phyloP scores from a whole-genome alignment of 306 rosid genomes.

The Dalbergia oliveri region DNA sequence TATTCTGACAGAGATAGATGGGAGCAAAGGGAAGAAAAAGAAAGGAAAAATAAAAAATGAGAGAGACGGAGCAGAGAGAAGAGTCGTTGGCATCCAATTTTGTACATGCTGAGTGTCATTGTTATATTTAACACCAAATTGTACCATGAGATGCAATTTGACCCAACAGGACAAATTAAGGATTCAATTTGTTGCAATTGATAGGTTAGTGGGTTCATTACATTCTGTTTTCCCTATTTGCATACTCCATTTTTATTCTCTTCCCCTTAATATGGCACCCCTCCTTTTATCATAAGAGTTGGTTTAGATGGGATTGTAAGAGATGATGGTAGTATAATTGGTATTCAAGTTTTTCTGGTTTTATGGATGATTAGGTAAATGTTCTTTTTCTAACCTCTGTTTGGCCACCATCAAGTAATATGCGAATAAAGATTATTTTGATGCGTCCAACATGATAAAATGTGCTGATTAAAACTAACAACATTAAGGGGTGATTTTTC shows the following conservation, averaged over 20 bases:
- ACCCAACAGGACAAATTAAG: background rate
- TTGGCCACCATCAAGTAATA: conserved; percentile 1
- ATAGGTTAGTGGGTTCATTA: background rate
- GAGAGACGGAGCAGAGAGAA: background rate
- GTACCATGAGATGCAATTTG: background rate
- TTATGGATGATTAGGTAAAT: conserved; percentile 12
- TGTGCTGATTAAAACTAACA: conserved; percentile 22
- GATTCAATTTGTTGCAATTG: background rate
- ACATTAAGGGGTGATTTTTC: background rate
- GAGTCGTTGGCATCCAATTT: conserved; percentile 11
- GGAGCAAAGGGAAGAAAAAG: background rate
- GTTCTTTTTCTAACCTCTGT: conserved; percentile 12
- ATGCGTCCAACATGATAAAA: conserved; percentile 10
- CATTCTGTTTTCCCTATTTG: background rate
- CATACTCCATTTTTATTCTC: background rate
- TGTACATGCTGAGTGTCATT: background rate
- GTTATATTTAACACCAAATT: conserved; percentile 1
- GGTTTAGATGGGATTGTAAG: conserved; percentile 14
- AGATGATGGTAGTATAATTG: background rate
- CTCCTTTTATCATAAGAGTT: background rate
- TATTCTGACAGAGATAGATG: background rate
- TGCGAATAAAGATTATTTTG: conserved; percentile 7
- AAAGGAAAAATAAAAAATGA: background rate
- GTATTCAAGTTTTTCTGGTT: background rate
- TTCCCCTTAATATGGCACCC: background rate